These are phyloP conservation scores for Zygosaccharomyces pseudobailii DNA, from an alignment of 1,139 yeast species.

Conservation along the genomic window DNA sequence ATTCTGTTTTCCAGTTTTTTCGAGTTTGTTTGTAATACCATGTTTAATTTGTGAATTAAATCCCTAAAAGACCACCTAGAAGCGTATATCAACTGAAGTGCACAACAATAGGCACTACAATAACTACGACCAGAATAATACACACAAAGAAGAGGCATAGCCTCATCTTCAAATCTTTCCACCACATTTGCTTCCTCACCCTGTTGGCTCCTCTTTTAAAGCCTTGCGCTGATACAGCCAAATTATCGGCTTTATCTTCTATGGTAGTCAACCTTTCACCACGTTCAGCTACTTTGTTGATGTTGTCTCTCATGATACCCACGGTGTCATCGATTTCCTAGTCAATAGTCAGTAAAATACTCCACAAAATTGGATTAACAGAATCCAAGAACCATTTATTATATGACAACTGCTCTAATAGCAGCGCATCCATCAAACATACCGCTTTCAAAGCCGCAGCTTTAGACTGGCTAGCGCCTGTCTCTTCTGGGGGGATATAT, in stretches of 20 bases:
- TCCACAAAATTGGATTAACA: not conserved
- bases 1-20: not conserved
- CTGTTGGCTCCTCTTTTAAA: slow-evolving; percentile 96
- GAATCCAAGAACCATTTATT: not conserved
- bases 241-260: slow-evolving; percentile 90
- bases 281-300: slow-evolving; percentile 88
- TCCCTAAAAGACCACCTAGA: not conserved
- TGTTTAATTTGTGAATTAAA: not conserved
- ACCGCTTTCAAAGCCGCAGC: slow-evolving; percentile 85
- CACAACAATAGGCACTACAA: slow-evolving; percentile 90
- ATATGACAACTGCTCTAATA: not conserved
- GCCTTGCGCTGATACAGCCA: slow-evolving; percentile 91
- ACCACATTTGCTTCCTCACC: slow-evolving; percentile 99
- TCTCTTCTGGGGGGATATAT: slow-evolving; percentile 64
- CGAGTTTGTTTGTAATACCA: not conserved
- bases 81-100: slow-evolving; percentile 51
- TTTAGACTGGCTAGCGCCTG: slow-evolving; percentile 50
- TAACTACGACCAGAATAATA: slow-evolving; percentile 76
- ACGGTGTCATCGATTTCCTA: slow-evolving; percentile 95
- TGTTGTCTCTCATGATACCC: slow-evolving; percentile 96
- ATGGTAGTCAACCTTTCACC: slow-evolving; percentile 92
- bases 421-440: slow-evolving; percentile 34
- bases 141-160: slow-evolving; percentile 80
- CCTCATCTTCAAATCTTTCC: slow-evolving; percentile 97
- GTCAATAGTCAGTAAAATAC: slow-evolving; percentile 2